phyloP scores from a whole-genome alignment of 2,329 filamentous ascomycete genomes.

The Tetracladium maxilliforme region DNA sequence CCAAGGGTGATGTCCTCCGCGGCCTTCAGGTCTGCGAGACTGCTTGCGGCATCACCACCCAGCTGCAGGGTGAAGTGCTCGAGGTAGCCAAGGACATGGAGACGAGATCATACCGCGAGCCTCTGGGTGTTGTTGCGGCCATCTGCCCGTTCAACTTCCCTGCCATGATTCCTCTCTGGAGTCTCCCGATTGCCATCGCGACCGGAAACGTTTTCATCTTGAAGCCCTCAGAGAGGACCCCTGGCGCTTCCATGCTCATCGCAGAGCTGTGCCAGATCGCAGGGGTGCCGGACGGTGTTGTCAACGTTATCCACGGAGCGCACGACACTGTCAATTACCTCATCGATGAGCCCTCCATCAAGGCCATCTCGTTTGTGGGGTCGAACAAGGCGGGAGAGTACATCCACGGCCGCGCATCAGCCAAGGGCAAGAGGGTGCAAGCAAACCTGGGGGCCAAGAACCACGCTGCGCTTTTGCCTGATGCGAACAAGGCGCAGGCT shows the following conservation, averaged over 20 bases:
- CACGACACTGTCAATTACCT: constrained; percentile 55
- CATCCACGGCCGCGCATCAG: constrained; percentile 52
- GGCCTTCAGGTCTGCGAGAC: constrained; percentile 54
- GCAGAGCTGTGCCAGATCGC: constrained; percentile 48
- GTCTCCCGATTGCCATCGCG: constrained; percentile 48
- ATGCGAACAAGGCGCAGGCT: constrained; percentile 55
- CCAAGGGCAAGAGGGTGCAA: constrained; percentile 55
- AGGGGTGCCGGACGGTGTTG: constrained; percentile 48
- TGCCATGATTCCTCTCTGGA: constrained; percentile 58
- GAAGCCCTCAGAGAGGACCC: constrained; percentile 53
- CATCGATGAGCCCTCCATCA: constrained; percentile 52
- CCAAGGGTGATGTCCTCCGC: constrained; percentile 50
- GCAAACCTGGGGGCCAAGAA: constrained; percentile 59
- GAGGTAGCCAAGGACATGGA: constrained; percentile 61
- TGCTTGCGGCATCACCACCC: constrained; percentile 51
- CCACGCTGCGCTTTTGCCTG: constrained; percentile 50
- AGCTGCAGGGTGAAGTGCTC: constrained; percentile 50
- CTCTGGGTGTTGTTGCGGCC: constrained; percentile 47
- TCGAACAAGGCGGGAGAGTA: constrained; percentile 56
- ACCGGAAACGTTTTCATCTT: constrained; percentile 49
- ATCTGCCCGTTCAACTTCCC: constrained; percentile 57
- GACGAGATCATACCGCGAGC: constrained; percentile 50
- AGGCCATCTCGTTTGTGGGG: constrained; percentile 55
- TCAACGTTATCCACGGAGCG: constrained; percentile 52
- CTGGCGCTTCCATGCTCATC: constrained; percentile 51